Evolutionary conservation across 2,329 filamentous ascomycete genomes (phyloP), one percentile per base, ranked within the genome.

Genomic region (Hypocreales sp.): DNA sequence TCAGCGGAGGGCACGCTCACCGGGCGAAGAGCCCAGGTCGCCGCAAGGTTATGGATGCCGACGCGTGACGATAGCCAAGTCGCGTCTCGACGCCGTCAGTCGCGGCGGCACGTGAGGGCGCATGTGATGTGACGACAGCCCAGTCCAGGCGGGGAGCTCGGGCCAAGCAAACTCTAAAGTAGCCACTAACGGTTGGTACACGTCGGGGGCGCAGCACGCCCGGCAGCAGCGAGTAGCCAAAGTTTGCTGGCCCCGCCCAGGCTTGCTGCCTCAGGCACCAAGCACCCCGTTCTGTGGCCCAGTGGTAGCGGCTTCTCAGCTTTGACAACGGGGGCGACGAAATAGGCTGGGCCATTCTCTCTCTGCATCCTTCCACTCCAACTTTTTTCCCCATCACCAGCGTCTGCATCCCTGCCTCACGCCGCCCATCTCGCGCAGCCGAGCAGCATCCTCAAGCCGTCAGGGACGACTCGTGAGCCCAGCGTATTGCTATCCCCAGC

Each of bases 71-170:
- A n/a, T n/a, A n/a, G n/a, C n/a, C n/a, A n/a, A n/a, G n/a, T n/a
- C 12, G 25, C 20, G 15, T 13, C 24, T 14, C 15, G 15, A 4
- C 18, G 12, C 11, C 9, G 27, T 27, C 30, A 22, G 25, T 36
- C 44, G 32, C 42, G 43, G 28, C 7, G n/a, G 15, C 44, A 46
- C 44, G 44, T 46, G 44, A 30, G 2, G 0, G 0, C 8, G 4
- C 37, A 44, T 34, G 40, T 44, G 42, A 40, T n/a, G 7, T 9
- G 5, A 25, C n/a, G n/a, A n/a, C n/a, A n/a, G n/a, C n/a, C n/a
- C n/a, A n/a, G n/a, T n/a, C n/a, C n/a, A n/a, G n/a, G n/a, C n/a
- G n/a, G n/a, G n/a, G n/a, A n/a, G n/a, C n/a, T n/a, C n/a, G n/a
- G n/a, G n/a, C n/a, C n/a, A n/a, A n/a, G n/a, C n/a, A 15, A 21